A percentile compares a stretch with the other conserved stretches of the same genome.
Conservation (phyloP, 225 moss, liverwort and hornwort genomes). For the Lunularia cruciata region DNA sequence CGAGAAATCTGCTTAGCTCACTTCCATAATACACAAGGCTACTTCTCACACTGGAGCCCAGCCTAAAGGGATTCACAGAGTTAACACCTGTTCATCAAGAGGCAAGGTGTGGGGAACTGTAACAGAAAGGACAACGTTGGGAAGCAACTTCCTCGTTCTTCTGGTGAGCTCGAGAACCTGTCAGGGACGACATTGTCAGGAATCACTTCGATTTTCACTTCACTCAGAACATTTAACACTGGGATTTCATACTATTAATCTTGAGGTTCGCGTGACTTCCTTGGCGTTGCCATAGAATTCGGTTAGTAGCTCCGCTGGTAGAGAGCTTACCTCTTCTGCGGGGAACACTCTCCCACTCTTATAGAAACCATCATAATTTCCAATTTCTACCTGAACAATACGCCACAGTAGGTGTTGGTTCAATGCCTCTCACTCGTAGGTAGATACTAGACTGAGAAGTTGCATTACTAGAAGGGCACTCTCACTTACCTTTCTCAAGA, state of each 20-base stretch:
- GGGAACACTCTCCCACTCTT: constrained; percentile 77
- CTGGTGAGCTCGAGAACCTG: constrained; percentile 80
- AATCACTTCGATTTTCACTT: background rate
- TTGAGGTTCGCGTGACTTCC: too few species aligned
- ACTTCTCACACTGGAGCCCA: too few species aligned
- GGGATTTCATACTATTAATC: too few species aligned
- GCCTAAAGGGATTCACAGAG: too few species aligned
- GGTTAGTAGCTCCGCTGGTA: too few species aligned
- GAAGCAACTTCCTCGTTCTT: constrained; percentile 72
- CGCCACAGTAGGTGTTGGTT: background rate
- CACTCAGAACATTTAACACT: too few species aligned
- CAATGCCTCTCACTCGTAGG: background rate
- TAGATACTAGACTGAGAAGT: too few species aligned
- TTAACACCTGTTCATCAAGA: constrained; percentile 78
- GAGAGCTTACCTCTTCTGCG: constrained; percentile 61
- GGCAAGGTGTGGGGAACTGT: constrained; percentile 88
- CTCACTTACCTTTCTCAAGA: background rate
- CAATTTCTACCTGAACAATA: constrained; percentile 72
- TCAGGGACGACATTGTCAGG: background rate
- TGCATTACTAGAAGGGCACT: too few species aligned
- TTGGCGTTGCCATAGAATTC: background rate
- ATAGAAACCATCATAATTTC: constrained; percentile 93
- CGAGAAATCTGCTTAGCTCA: too few species aligned
- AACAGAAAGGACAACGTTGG: constrained; percentile 75
- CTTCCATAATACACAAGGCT: too few species aligned